Evolutionary conservation across 306 rosid genomes (phyloP), one percentile per base, ranked within the genome.

Genomic region (Rubus parviflorus): DNA sequence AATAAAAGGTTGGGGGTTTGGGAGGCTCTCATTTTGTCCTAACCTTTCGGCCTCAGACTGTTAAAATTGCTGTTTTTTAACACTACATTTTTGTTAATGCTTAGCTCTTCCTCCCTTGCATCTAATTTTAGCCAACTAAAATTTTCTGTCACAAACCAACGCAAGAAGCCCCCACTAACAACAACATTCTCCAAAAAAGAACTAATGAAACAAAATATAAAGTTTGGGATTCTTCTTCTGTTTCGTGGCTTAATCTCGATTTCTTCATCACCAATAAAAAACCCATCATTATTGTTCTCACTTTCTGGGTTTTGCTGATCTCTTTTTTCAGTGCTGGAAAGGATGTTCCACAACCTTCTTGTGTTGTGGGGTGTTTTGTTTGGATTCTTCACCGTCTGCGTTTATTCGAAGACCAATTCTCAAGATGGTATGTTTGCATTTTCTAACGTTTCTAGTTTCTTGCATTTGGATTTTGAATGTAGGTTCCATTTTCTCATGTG

Each of bases 281-380:
- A 51, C 70, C 30, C 78, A 75, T 46, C 11, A 1, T 43, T 16
- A 2, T 37, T 8, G 3, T 56, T 68, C 40, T 56, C 61, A 15
- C 16, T 15, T 57, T 47, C 47, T 66, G 73, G 56, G 38, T 23
- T 4, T 77, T 74, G 25, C 52, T 74, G 70, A 38, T 74, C 15
- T 35, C 43, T 45, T n/a, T 30, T 57, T 42, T 20, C 49, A 51
- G 54, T 37, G 73, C 35, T 62, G 37, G 80, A 64, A 83, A 79
- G 68, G 80, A 70, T 52, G 57, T 91, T 65, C 83, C 85, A 84
- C 89, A 83, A 78, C 82, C 77, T 86, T 80, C 64, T 81, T 60
- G 78, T 86, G 83, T 83, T 88, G 84, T 91, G 89, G 94, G 72
- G 83, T 82, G 76, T 86, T 77, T 70, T 85, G 60, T 86, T 77